Evolutionary conservation across 352 stramenopile genomes (phyloP).

Genomic region (Pythium aristosporum): DNA sequence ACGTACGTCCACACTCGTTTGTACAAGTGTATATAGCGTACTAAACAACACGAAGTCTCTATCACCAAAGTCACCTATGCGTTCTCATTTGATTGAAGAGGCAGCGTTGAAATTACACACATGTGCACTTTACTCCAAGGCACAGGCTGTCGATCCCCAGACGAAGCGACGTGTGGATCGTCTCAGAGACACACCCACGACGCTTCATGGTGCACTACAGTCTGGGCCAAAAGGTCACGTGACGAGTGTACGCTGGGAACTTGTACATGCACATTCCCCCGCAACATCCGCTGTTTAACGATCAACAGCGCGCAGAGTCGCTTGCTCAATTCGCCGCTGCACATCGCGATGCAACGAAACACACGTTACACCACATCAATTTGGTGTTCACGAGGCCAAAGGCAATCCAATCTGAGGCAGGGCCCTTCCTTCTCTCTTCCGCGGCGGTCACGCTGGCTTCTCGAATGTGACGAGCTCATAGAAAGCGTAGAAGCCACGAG

Average conservation of each 20-base stretch:
- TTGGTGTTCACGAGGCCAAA: no score
- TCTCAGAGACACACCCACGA: slow-evolving; percentile 15
- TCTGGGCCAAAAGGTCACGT: not conserved
- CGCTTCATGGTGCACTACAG: not conserved
- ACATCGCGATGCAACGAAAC: no score
- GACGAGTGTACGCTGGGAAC: no score
- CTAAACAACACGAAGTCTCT: not conserved
- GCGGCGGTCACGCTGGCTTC: no score
- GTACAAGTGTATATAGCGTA: not conserved
- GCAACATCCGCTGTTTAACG: not conserved
- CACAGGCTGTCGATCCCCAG: not conserved
- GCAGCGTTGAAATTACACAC: not conserved
- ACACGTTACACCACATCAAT: no score
- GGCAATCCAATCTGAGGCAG: no score
- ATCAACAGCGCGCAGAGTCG: no score
- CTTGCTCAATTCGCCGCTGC: no score
- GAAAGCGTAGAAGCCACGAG: no score
- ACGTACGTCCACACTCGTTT: no score
- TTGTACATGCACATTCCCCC: slow-evolving; percentile 1
- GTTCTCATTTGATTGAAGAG: slow-evolving; percentile 5
- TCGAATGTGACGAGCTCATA: no score
- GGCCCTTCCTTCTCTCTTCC: no score
- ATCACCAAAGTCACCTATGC: not conserved
- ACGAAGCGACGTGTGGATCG: slow-evolving; percentile 10
- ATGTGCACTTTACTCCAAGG: not conserved